Percentiles rank a stretch among this genome's conserved stretches.
Evolutionary conservation across 2,329 filamentous ascomycete genomes (phyloP).

Genomic region (Emmonsiellopsis sp.): DNA sequence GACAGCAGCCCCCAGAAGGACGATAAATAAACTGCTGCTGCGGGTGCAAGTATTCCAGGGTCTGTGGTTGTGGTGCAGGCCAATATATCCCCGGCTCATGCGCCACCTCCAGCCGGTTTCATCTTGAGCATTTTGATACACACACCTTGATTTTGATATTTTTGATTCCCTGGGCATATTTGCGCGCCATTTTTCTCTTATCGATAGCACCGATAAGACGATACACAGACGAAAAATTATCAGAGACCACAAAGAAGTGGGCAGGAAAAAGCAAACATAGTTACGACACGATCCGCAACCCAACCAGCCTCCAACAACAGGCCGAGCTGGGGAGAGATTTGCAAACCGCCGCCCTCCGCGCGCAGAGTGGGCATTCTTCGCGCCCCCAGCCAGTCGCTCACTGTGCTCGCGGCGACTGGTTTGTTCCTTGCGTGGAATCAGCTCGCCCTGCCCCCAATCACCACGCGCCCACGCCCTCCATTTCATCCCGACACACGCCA

Average conservation of each 20-base stretch:
- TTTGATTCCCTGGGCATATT: background rate
- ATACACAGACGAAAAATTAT: background rate
- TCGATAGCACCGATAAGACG: background rate
- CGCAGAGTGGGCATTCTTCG: background rate
- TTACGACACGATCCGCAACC: background rate
- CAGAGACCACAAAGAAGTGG: background rate
- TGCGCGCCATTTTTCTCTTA: background rate
- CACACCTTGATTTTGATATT: too few relatives aligned
- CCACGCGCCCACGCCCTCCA: background rate
- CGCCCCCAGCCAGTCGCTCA: background rate
- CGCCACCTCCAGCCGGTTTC: too few relatives aligned
- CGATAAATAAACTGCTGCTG: too few relatives aligned
- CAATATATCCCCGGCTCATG: too few relatives aligned
- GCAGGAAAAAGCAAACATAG: constrained; percentile 1
- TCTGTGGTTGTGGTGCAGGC: too few relatives aligned
- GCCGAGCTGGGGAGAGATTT: background rate
- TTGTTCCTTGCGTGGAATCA: constrained; percentile 2
- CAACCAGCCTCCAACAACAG: background rate
- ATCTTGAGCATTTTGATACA: too few relatives aligned
- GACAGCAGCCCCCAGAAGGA: too few relatives aligned
- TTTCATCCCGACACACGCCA: background rate
- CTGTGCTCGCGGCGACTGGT: background rate
- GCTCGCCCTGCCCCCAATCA: background rate
- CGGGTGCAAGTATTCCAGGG: too few relatives aligned
- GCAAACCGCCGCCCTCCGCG: background rate